These are phyloP conservation scores for Suhomyces xylopsoci DNA, from an alignment of 805 yeast species.

Conservation along the genomic window DNA sequence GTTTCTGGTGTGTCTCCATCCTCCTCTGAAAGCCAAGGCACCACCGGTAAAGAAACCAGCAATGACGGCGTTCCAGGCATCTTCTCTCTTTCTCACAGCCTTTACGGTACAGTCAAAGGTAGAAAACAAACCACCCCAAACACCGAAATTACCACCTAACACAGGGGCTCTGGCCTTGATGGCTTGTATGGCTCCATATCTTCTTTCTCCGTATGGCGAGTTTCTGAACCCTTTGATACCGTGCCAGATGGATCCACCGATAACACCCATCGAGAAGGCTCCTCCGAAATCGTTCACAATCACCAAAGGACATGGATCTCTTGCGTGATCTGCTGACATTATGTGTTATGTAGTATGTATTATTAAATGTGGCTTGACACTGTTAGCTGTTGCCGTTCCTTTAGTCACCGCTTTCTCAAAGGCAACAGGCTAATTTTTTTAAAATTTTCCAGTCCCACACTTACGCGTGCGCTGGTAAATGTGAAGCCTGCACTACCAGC, in stretches of 20 bases:
- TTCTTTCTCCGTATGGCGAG: constrained; percentile 95
- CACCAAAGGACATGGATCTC: constrained; percentile 99
- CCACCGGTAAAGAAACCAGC: constrained; percentile 99
- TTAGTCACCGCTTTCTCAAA: not conserved
- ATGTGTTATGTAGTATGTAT: constrained; percentile 2
- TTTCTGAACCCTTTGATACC: constrained; percentile 98
- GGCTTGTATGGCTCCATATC: constrained; percentile 84
- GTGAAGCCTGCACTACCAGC: not conserved
- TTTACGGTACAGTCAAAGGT: constrained; percentile 94
- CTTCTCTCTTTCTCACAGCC: constrained; percentile 95
- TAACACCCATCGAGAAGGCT: constrained; percentile 98
- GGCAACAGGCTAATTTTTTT: constrained; percentile 1
- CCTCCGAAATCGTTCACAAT: constrained; percentile 97
- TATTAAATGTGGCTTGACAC: not conserved
- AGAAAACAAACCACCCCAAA: constrained; percentile 98
- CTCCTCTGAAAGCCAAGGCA: constrained; percentile 96
- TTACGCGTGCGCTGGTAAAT: constrained; percentile 4
- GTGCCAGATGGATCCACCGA: constrained; percentile 99
- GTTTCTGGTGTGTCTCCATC: constrained; percentile 94
- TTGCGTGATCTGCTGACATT: constrained; percentile 94
- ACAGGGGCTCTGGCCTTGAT: constrained; percentile 97
- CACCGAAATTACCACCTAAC: constrained; percentile 98
- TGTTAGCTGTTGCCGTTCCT: not conserved
- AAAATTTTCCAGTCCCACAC: constrained; percentile 6
- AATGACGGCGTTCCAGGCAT: constrained; percentile 96